Conservation (phyloP, 1,284 basidiomycete genomes). For the Exobasidium cylindrosporum region DNA sequence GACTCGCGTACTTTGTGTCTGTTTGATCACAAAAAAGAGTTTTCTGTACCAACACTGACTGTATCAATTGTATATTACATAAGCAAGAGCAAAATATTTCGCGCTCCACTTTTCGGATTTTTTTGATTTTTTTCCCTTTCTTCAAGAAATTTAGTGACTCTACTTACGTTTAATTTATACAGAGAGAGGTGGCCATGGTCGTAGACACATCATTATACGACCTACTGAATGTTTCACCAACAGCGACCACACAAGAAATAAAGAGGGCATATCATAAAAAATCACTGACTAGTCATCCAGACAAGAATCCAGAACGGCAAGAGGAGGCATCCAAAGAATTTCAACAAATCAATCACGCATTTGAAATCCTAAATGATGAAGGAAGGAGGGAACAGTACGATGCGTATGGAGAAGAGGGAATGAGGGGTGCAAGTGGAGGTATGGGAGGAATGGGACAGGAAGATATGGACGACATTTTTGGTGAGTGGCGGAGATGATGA, state of each 20-base stretch:
- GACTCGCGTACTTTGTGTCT: too few species aligned
- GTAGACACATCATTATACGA: constrained; percentile 74
- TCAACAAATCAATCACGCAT: constrained; percentile 49
- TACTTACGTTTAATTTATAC: too few species aligned
- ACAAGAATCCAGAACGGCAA: constrained; percentile 48
- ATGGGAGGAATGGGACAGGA: constrained; percentile 26
- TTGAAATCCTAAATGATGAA: constrained; percentile 48
- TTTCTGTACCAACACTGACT: too few species aligned
- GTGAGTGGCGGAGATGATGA: constrained; percentile 12
- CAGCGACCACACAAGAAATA: constrained; percentile 77
- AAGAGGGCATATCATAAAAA: constrained; percentile 65
- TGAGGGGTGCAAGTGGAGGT: constrained; percentile 22
- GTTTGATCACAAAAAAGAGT: too few species aligned
- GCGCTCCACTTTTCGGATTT: too few species aligned
- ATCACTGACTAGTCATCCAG: constrained; percentile 44
- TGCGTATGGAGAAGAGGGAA: constrained; percentile 40
- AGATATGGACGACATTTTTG: constrained; percentile 48
- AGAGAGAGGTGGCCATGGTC: constrained; percentile 20
- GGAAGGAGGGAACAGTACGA: constrained; percentile 46
- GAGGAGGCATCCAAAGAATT: constrained; percentile 44
- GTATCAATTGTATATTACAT: too few species aligned
- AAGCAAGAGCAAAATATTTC: too few species aligned
- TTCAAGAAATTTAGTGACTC: too few species aligned
- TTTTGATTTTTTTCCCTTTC: too few species aligned
- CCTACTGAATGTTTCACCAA: constrained; percentile 66